phyloP scores from a whole-genome alignment of 805 yeast genomes.

The Lipomyces kockii region DNA sequence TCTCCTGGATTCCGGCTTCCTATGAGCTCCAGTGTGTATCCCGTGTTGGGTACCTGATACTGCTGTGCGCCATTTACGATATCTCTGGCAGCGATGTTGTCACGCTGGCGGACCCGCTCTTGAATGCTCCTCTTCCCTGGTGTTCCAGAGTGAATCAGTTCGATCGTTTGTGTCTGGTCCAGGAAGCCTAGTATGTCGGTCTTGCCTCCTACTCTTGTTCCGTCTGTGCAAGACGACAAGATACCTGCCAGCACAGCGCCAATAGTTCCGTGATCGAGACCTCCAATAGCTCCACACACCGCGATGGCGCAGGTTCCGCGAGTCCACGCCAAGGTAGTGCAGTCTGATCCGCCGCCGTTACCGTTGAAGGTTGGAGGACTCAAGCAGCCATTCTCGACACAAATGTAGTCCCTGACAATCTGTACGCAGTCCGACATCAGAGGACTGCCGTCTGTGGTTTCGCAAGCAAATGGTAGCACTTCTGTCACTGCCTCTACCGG shows the following conservation, averaged over 20 bases:
- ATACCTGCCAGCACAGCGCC: conserved; percentile 4
- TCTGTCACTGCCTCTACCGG: conserved; percentile 2
- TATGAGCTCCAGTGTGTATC: conserved; percentile 8
- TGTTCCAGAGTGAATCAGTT: conserved; percentile 5
- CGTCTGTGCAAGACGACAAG: conserved; percentile 8
- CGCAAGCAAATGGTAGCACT: conserved; percentile 9
- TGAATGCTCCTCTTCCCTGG: conserved; percentile 6
- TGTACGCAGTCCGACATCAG: neutral
- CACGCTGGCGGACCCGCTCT: conserved; percentile 4
- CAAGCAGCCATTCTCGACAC: conserved; percentile 5
- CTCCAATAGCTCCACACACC: conserved; percentile 5
- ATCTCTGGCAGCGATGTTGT: neutral
- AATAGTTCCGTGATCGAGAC: neutral
- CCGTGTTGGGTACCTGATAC: conserved; percentile 4
- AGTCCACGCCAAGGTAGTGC: conserved; percentile 7
- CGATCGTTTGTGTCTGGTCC: conserved; percentile 4
- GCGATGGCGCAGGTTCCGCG: conserved; percentile 7
- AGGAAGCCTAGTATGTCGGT: conserved; percentile 4
- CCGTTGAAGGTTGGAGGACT: conserved; percentile 4
- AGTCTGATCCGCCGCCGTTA: conserved; percentile 7
- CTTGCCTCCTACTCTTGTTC: conserved; percentile 8
- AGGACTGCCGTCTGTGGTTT: conserved; percentile 7
- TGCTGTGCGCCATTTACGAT: conserved; percentile 5
- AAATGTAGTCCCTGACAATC: conserved; percentile 7
- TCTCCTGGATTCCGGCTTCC: conserved; percentile 7